Evolutionary conservation across 805 yeast genomes (phyloP), one percentile per base, ranked within the genome.

Genomic region (Priceomyces medius): DNA sequence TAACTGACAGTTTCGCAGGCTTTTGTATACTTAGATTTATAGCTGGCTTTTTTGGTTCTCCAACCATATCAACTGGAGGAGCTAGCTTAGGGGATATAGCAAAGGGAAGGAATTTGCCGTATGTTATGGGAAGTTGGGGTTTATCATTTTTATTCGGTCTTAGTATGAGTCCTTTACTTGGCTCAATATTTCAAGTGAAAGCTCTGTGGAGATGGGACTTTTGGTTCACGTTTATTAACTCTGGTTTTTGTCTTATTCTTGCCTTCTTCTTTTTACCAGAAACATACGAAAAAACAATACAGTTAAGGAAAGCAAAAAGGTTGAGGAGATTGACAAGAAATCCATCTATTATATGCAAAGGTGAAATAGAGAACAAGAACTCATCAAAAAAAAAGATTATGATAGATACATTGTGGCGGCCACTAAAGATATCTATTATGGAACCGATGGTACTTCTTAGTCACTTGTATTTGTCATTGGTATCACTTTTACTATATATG

Each of bases 381-480:
- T 23, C 34, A 26, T 21, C 42, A 13, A 43, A 3, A 8, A n/a
- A 13, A 5, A n/a, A 16, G 31, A 18, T 38, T 7, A 29, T 41
- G 13, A 35, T 33, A 4, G 66, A 63, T 12, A 64, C 67, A 7
- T 56, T 74, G 10, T 72, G 71, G 68, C 66, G 79, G 47, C 85
- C 86, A 1, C 41, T 75, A 37, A 71, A 68, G 38, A 64, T 81
- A 36, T 64, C 73, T 9, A 29, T 73, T 21, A 46, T 57, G 36
- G 85, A 81, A 53, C 86, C 85, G 0, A 77, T 77, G 20, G 74
- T 80, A 13, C 43, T 80, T 14, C 63, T 79, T 19, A 69, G 79
- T 42, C 69, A 79, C 53, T 12, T 72, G 20, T 79, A 79, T 55
- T 60, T 76, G 46, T 76, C 81, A 0, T 54, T 80, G 40, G 64